These are phyloP conservation scores for Zalaria obscura DNA, from an alignment of 2,329 filamentous ascomycete species.

Conservation along the genomic window DNA sequence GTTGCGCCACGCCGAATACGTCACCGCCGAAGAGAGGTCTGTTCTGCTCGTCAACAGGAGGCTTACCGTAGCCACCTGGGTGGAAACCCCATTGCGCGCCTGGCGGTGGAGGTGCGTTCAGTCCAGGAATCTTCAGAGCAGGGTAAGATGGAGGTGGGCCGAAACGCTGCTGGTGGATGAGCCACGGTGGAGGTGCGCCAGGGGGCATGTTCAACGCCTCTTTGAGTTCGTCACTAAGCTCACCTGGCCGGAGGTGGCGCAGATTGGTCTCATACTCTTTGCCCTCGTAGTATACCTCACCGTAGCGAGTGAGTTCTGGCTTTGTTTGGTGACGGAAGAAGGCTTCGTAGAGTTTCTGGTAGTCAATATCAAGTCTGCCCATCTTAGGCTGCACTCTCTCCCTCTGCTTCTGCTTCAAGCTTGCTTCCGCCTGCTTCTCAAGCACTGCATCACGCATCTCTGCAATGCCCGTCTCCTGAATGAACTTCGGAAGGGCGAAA, in stretches of 20 bases:
- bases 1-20: slow-evolving; percentile 68
- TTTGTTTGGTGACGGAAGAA: slow-evolving; percentile 98
- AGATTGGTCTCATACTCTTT: slow-evolving; percentile 97
- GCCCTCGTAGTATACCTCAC: slow-evolving; percentile 98
- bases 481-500: slow-evolving; percentile 88
- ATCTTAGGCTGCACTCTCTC: slow-evolving; percentile 92
- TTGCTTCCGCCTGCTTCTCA: slow-evolving; percentile 88
- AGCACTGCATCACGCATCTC: slow-evolving; percentile 96
- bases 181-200: slow-evolving; percentile 86
- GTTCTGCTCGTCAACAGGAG: slow-evolving; percentile 86
- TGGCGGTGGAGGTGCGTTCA: slow-evolving; percentile 83
- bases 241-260: slow-evolving; percentile 76
- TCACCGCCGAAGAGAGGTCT: slow-evolving; percentile 85
- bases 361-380: slow-evolving; percentile 95
- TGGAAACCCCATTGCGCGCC: slow-evolving; percentile 91
- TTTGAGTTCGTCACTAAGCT: slow-evolving; percentile 75
- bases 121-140: slow-evolving; percentile 81
- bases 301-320: slow-evolving; percentile 82
- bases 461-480: slow-evolving; percentile 89
- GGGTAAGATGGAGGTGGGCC: slow-evolving; percentile 91
- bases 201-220: slow-evolving; percentile 90
- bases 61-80: slow-evolving; percentile 90
- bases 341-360: slow-evolving; percentile 93
- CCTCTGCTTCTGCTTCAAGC: slow-evolving; percentile 86
- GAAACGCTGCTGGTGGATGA: slow-evolving; percentile 91